Conservation (phyloP, 2,329 filamentous ascomycete genomes). For the Epichloe hybrida region DNA sequence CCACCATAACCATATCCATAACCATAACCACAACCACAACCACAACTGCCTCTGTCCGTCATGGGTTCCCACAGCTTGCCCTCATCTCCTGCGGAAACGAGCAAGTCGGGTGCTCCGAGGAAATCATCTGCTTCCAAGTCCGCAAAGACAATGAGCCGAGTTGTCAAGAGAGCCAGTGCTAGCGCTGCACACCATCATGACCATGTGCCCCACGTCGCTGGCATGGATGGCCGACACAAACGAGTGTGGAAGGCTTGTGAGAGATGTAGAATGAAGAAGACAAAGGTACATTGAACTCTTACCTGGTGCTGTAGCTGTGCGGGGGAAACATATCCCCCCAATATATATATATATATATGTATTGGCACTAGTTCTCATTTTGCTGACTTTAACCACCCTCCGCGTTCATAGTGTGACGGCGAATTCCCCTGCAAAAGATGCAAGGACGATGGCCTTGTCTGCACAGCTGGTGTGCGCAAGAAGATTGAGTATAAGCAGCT, state of each 20-base stretch:
- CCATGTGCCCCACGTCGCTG: conserved; percentile 18
- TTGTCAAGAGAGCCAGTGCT: conserved; percentile 35
- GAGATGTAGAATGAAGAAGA: conserved; percentile 56
- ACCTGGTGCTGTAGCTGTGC: no score
- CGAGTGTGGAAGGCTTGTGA: conserved; percentile 55
- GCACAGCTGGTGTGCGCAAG: conserved; percentile 48
- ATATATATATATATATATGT: no score
- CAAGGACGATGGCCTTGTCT: conserved; percentile 51
- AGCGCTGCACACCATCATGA: conserved; percentile 25
- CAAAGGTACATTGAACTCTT: conserved; percentile 34
- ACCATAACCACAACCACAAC: not conserved
- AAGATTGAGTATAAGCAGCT: conserved; percentile 58
- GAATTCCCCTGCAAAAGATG: conserved; percentile 54
- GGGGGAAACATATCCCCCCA: no score
- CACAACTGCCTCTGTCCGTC: not conserved
- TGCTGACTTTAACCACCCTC: not conserved
- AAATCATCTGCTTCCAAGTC: conserved; percentile 31
- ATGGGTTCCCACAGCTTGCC: conserved; percentile 37
- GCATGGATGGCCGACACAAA: conserved; percentile 45
- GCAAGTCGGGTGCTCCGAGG: conserved; percentile 22
- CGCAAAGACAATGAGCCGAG: conserved; percentile 36
- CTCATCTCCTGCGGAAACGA: conserved; percentile 38
- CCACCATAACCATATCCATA: no score
- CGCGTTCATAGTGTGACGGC: conserved; percentile 39
- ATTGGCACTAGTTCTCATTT: not conserved